Conservation (phyloP, 495 filamentous ascomycete species). For the Penicillium pulvis region DNA sequence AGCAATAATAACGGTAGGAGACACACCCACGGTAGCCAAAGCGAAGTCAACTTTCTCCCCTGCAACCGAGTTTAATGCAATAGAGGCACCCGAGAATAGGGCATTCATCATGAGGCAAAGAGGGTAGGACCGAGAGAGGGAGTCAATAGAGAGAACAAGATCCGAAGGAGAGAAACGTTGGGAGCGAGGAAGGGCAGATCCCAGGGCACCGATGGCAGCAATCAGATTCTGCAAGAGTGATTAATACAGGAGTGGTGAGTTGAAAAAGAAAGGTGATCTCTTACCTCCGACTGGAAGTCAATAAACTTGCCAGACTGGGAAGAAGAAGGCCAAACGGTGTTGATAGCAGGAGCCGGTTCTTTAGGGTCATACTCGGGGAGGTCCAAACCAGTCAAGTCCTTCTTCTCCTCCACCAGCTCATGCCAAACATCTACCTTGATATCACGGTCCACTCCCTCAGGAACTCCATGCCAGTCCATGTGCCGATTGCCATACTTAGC, state of each 20-base stretch:
- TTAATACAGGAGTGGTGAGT: constrained; percentile 12
- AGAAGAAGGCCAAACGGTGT: constrained; percentile 60
- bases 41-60: constrained; percentile 67
- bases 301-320: constrained; percentile 64
- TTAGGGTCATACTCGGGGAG: constrained; percentile 54
- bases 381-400: constrained; percentile 41
- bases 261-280: constrained; percentile 8
- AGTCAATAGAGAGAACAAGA: constrained; percentile 85
- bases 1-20: constrained; percentile 82
- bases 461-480: constrained; percentile 87
- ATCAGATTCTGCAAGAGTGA: constrained; percentile 62
- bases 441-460: constrained; percentile 67
- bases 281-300: constrained; percentile 68
- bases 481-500: constrained; percentile 89
- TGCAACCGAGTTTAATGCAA: constrained; percentile 88
- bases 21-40: constrained; percentile 68
- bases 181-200: constrained; percentile 68
- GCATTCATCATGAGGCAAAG: constrained; percentile 80
- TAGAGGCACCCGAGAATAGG: constrained; percentile 77
- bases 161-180: constrained; percentile 75
- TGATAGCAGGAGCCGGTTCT: constrained; percentile 55
- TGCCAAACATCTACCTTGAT: constrained; percentile 86
- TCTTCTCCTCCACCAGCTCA: constrained; percentile 71
- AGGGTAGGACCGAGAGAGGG: constrained; percentile 75
- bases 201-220: constrained; percentile 76